These are phyloP conservation scores for Boeremia exigua DNA, from an alignment of 2,329 filamentous ascomycete species.

Conservation along the genomic window DNA sequence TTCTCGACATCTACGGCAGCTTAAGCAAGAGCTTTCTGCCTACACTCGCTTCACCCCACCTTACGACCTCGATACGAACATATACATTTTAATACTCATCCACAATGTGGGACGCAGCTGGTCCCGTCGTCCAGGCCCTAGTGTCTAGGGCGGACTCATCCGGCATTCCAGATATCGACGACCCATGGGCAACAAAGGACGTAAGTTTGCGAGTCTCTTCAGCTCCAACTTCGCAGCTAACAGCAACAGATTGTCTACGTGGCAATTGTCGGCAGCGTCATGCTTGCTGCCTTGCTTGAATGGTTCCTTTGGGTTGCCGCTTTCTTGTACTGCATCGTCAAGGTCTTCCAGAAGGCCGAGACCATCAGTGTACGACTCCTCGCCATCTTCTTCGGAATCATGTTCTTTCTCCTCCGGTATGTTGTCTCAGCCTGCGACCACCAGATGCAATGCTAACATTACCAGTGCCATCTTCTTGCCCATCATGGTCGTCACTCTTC, in stretches of 20 bases:
- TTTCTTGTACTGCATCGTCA: slow-evolving; percentile 87
- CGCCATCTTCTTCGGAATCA: slow-evolving; percentile 73
- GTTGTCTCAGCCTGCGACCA: slow-evolving; percentile 17
- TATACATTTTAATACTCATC: slow-evolving; percentile 25
- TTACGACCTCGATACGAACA: slow-evolving; percentile 24
- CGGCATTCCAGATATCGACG: slow-evolving; percentile 42
- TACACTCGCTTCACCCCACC: slow-evolving; percentile 19
- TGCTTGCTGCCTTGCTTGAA: slow-evolving; percentile 85
- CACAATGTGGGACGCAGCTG: slow-evolving; percentile 35
- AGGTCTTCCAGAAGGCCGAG: slow-evolving; percentile 88
- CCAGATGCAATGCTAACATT: slow-evolving; percentile 22
- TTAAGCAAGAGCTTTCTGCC: slow-evolving; percentile 16
- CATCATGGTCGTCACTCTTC: slow-evolving; percentile 91
- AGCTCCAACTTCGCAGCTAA: slow-evolving; percentile 18
- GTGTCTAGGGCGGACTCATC: slow-evolving; percentile 36
- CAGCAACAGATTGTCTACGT: slow-evolving; percentile 78
- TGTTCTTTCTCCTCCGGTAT: slow-evolving; percentile 80
- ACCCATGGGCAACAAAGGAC: slow-evolving; percentile 50
- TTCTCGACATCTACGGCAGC: slow-evolving; percentile 4
- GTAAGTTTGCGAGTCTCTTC: slow-evolving; percentile 37
- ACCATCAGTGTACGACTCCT: slow-evolving; percentile 82
- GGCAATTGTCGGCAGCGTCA: slow-evolving; percentile 77
- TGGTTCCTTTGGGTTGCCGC: slow-evolving; percentile 96
- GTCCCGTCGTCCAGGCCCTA: slow-evolving; percentile 30
- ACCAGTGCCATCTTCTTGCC: slow-evolving; percentile 82